Evolutionary conservation across 108 stramenopile species (phyloP), one percentile per base, ranked within the genome.

Genomic region (Seminavis robusta): DNA sequence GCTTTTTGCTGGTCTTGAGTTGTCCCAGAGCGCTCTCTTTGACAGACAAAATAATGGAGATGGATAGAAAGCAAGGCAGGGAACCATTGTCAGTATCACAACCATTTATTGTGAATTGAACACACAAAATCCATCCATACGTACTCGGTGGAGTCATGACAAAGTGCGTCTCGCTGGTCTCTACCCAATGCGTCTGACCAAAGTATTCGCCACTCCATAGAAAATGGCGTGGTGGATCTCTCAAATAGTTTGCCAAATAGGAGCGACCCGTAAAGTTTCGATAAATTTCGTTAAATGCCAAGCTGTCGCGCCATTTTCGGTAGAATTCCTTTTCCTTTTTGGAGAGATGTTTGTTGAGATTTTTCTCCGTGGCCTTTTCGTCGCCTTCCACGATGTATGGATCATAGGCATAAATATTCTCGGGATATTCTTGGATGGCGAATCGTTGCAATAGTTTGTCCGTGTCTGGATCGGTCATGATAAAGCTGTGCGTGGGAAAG

Each of bases 101-200:
- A n/a, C n/a, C n/a, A n/a, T n/a, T n/a, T n/a, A n/a, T n/a, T n/a
- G n/a, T n/a, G n/a, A n/a, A n/a, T n/a, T n/a, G n/a, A n/a, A n/a
- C n/a, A n/a, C n/a, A n/a, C n/a, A n/a, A n/a, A 44, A n/a, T n/a
- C n/a, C n/a, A n/a, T n/a, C n/a, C n/a, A n/a, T n/a, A n/a, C 19
- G 59, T 52, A 30, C 51, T 47, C 1, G 77, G 71, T 2, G 86
- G 88, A 7, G 65, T 6, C 5, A 26, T 27, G 4, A 59, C 65
- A 59, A 90, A 94, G 46, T 88, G 86, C 0, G 88, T 90, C 51
- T 94, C 88, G 4, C 43, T 45, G 24, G 87, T 84, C 0, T 72
- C 69, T 3, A 90, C 86, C 84, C 84, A 86, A 55, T 92, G 91
- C 32, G 81, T 67, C 50, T 92, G 91, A 10, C 86, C 85, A 58